Percentiles rank a stretch among this genome's conserved stretches.
Evolutionary conservation across 2,329 filamentous ascomycete species (phyloP).

Genomic region (Seiridium unicorne): DNA sequence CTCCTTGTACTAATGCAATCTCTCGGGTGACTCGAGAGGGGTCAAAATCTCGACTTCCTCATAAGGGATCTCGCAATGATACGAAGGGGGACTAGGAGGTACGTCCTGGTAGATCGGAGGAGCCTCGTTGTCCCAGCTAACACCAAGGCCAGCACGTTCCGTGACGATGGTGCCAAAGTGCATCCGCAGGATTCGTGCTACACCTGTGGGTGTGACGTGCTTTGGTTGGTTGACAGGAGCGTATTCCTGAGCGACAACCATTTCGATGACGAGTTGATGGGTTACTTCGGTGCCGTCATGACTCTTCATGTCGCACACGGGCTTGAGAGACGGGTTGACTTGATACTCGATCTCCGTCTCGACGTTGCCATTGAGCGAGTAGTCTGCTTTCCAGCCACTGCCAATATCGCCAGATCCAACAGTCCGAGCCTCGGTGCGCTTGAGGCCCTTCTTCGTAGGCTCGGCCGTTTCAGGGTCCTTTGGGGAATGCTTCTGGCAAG

Average conservation of each 20-base stretch:
- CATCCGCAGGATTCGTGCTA: conserved; percentile 87
- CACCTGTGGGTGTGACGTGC: conserved; percentile 80
- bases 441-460: conserved; percentile 59
- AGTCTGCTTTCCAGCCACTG: conserved; percentile 83
- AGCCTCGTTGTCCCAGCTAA: conserved; percentile 95
- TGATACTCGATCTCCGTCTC: conserved; percentile 81
- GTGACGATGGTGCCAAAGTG: conserved; percentile 84
- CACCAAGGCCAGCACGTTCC: conserved; percentile 80
- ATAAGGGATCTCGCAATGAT: conserved; percentile 31
- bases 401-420: conserved; percentile 82
- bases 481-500: conserved; percentile 73
- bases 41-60: conserved; percentile 6
- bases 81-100: conserved; percentile 77
- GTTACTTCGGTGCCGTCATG: conserved; percentile 73
- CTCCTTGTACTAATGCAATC: neutral
- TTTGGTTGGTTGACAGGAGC: conserved; percentile 65
- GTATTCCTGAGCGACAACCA: conserved; percentile 93
- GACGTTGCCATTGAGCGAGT: conserved; percentile 57
- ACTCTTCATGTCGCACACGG: conserved; percentile 76
- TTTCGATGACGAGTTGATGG: conserved; percentile 85
- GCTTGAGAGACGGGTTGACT: conserved; percentile 55
- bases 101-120: conserved; percentile 94
- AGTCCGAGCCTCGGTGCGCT: conserved; percentile 72
- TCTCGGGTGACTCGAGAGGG: neutral
- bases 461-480: conserved; percentile 43